Evolutionary conservation across 2,329 filamentous ascomycete genomes (phyloP).

Genomic region (Pezicula radicicola): DNA sequence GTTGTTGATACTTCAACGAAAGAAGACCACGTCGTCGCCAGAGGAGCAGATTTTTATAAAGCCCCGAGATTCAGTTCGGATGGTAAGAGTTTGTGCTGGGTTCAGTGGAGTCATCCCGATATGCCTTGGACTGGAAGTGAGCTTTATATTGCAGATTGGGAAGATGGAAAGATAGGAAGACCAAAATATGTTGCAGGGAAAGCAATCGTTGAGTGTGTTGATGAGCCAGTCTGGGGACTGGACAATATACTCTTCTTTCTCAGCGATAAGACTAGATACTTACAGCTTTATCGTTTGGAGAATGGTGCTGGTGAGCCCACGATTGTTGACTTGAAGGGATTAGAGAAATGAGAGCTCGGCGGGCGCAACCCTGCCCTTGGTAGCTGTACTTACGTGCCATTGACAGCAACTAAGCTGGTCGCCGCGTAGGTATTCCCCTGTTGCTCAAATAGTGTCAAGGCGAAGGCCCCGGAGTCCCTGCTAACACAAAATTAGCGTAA

Average conservation of each 20-base stretch:
- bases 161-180: constrained; percentile 29
- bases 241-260: constrained; percentile 47
- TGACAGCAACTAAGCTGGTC: constrained; percentile 33
- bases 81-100: constrained; percentile 45
- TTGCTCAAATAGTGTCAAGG: background rate
- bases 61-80: constrained; percentile 33
- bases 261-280: constrained; percentile 43
- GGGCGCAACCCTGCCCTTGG: constrained; percentile 15
- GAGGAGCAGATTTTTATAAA: constrained; percentile 48
- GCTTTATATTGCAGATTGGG: constrained; percentile 42
- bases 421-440: constrained; percentile 17
- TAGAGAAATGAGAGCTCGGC: constrained; percentile 40
- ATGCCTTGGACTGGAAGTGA: constrained; percentile 48
- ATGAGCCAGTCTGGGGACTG: constrained; percentile 47
- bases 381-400: constrained; percentile 37
- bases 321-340: constrained; percentile 32
- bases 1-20: constrained; percentile 22
- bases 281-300: constrained; percentile 41
- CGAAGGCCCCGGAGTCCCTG: background rate
- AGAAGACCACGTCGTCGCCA: constrained; percentile 33
- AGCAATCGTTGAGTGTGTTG: constrained; percentile 37
- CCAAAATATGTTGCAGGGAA: constrained; percentile 37
- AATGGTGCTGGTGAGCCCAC: constrained; percentile 23
- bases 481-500: constrained; percentile 18
- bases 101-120: constrained; percentile 52